Percentiles rank a stretch among this genome's conserved stretches.
Evolutionary conservation across 208 protist genomes (phyloP).

Genomic region (Acanthamoeba healyi): DNA sequence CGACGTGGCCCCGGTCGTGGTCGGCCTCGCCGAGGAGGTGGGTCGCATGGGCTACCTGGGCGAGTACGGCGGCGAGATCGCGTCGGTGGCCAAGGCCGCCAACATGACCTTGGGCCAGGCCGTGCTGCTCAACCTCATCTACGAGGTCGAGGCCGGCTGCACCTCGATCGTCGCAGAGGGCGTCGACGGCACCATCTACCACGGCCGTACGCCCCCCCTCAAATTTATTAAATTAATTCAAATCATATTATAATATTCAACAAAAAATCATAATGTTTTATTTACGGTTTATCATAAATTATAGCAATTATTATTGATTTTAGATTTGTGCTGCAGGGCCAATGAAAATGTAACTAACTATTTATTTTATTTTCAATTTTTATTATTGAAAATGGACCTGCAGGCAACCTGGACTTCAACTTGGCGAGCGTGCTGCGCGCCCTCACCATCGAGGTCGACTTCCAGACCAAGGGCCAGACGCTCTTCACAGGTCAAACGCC

Average conservation of each 20-base stretch:
- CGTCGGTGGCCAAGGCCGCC: neutral
- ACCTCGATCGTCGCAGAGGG: constrained; percentile 64
- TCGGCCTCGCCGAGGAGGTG: constrained; percentile 6
- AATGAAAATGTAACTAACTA: neutral
- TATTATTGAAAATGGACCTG: too few relatives aligned
- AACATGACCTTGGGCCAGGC: constrained; percentile 58
- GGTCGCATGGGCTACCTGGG: neutral
- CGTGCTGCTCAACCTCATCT: constrained; percentile 71
- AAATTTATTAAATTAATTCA: neutral
- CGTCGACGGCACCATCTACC: constrained; percentile 14
- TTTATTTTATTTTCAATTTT: neutral
- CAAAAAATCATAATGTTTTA: too few relatives aligned
- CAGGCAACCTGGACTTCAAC: constrained; percentile 57
- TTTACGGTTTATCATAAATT: neutral
- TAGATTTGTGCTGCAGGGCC: too few relatives aligned
- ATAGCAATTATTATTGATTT: neutral
- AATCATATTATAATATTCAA: neutral
- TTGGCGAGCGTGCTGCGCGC: constrained; percentile 32
- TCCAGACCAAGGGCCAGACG: constrained; percentile 56
- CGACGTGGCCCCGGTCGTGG: neutral
- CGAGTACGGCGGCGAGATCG: constrained; percentile 67
- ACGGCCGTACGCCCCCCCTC: constrained; percentile 60
- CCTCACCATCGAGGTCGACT: constrained; percentile 78
- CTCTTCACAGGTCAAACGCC: constrained; percentile 21
- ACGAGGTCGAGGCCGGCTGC: constrained; percentile 72